Evolutionary conservation across 202 grass and related monocot species (phyloP), one percentile per base, ranked within the genome.

Genomic region (Dendrocalamus latiflorus): DNA sequence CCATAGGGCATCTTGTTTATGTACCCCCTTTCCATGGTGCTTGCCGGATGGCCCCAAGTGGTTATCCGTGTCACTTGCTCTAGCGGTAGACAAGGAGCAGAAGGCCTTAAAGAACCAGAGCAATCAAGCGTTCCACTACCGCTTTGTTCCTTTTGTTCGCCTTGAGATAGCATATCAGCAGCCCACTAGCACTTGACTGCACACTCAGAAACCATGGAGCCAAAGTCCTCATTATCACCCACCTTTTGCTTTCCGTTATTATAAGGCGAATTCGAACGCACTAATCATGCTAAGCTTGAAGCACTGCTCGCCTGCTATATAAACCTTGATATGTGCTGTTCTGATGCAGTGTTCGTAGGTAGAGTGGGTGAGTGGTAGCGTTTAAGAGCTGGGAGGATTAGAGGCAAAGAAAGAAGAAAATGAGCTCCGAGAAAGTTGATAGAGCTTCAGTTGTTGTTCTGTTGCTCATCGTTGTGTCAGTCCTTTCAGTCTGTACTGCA

Each of bases 161-260:
- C 56, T 41, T 30, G 57, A 18, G 30, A 65, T 58, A 81, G 51
- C 70, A 61, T 16, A 49, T 88, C 59, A 60, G 42, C 75, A 59
- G 38, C 60, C 50, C 86, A 84, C 81, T 89, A 63, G 18, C 81
- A 74, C 33, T 28, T 65, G 75, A 42, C 24, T 73, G 61, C 51
- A 69, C 69, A 79, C 70, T 76, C 81, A 70, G 34, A 75, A 81
- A 75, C 45, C 82, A 80, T 62, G 34, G 82, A 81, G 44, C 1
- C 81, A 45, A 75, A 80, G 87, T 25, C 53, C 20, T 5, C 69
- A 22, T 33, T 33, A 33, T 69, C 44, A 63, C 76, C 80, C 44
- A 54, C 69, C 76, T 79, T 68, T 75, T 50, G 76, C 69, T 61
- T 84, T 88, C 70, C 14, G 61, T 62, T 89, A 80, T 84, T 80